phyloP scores from a whole-genome alignment of 2,329 filamentous ascomycete species.

The Cordyceps javanica region DNA sequence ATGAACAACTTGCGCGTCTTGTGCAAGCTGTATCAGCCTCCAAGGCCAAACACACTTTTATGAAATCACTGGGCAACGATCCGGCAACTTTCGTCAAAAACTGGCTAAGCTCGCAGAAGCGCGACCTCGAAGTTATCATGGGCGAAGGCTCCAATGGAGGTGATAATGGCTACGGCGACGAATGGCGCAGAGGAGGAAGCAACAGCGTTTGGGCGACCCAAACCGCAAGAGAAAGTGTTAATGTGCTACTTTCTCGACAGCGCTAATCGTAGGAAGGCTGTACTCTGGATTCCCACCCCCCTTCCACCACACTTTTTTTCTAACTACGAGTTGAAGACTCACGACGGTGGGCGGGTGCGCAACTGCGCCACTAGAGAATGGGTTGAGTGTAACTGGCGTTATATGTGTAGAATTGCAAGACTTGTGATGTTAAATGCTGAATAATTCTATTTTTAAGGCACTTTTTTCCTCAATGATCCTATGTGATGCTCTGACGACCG shows the following conservation, averaged over 20 bases:
- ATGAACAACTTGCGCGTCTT: conserved; percentile 79
- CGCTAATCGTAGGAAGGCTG: too few species aligned
- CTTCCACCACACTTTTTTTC: too few species aligned
- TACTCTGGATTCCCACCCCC: too few species aligned
- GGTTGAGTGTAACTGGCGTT: conserved; percentile 7
- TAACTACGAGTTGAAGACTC: too few species aligned
- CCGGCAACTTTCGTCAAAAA: conserved; percentile 77
- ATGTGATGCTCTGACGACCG: background rate
- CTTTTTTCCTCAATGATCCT: background rate
- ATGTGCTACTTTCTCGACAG: conserved; percentile 51
- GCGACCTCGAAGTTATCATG: conserved; percentile 81
- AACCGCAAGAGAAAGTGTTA: conserved; percentile 58
- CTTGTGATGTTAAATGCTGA: background rate
- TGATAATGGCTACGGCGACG: conserved; percentile 51
- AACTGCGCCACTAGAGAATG: background rate
- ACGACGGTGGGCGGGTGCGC: background rate
- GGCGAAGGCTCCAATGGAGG: conserved; percentile 67
- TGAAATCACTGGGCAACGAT: conserved; percentile 70
- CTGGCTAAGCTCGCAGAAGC: conserved; percentile 87
- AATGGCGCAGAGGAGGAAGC: conserved; percentile 60
- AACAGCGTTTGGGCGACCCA: conserved; percentile 51
- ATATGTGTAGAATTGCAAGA: too few species aligned
- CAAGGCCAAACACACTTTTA: conserved; percentile 87
- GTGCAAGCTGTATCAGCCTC: conserved; percentile 77
- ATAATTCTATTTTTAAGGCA: background rate